A percentile compares a stretch with the other conserved stretches of the same genome.
Evolutionary conservation across 1,139 yeast species (phyloP).

Genomic region (Ogataea hybrid): DNA sequence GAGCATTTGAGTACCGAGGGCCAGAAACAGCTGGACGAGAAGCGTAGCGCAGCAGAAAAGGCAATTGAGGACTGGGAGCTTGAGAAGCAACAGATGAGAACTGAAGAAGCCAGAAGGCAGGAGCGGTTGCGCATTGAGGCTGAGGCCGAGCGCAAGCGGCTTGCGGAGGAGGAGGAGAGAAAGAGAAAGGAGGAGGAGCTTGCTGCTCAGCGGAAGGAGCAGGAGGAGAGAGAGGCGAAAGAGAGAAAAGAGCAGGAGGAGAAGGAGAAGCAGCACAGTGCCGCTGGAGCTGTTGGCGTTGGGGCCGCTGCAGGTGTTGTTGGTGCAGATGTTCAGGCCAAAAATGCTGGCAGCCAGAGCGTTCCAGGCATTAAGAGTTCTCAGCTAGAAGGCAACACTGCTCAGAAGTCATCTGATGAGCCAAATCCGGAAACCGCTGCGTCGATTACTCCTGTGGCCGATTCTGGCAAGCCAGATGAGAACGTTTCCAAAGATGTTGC

Average conservation of each 20-base stretch:
- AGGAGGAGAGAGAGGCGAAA: constrained; percentile 18
- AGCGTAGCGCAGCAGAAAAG: constrained; percentile 44
- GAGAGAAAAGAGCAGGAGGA: too few species aligned
- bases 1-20: constrained; percentile 38
- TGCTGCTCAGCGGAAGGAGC: constrained; percentile 16
- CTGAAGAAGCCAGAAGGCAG: constrained; percentile 48
- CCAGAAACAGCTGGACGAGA: constrained; percentile 37
- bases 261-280: background rate
- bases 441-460: too few species aligned
- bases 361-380: background rate
- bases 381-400: background rate
- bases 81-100: constrained; percentile 40
- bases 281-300: background rate
- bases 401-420: too few species aligned
- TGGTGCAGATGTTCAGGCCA: background rate
- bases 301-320: background rate
- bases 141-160: constrained; percentile 47
- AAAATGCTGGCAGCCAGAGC: background rate
- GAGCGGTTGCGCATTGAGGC: constrained; percentile 43
- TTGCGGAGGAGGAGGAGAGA: constrained; percentile 21
- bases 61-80: constrained; percentile 43
- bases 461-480: too few species aligned
- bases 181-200: constrained; percentile 17
- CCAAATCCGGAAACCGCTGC: too few species aligned
- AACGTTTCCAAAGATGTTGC: too few species aligned